phyloP scores from a whole-genome alignment of 2,329 filamentous ascomycete species.

The Phyllosticta citribraziliensis region DNA sequence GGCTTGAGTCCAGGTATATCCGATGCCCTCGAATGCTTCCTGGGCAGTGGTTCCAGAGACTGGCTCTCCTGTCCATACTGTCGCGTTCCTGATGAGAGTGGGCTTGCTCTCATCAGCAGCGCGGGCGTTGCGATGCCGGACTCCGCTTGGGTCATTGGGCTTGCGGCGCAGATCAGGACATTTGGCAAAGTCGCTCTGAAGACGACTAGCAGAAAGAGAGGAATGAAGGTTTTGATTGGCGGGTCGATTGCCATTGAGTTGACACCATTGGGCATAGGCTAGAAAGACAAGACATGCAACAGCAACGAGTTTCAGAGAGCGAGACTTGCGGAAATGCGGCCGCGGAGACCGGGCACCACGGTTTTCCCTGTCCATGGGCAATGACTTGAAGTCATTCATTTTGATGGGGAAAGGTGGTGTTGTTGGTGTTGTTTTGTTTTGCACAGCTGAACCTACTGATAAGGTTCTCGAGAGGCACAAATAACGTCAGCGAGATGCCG shows the following conservation, averaged over 20 bases:
- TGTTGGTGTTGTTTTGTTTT: not conserved
- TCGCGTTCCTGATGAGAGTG: constrained; percentile 56
- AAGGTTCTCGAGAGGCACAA: not conserved
- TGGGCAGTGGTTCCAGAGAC: constrained; percentile 40
- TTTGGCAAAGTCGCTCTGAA: constrained; percentile 45
- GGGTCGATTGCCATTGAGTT: constrained; percentile 14
- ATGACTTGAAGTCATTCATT: not conserved
- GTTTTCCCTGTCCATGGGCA: not conserved
- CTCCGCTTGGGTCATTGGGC: constrained; percentile 46
- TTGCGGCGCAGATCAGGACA: constrained; percentile 47
- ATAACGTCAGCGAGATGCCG: not conserved
- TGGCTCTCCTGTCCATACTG: constrained; percentile 57
- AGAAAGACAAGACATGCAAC: constrained; percentile 16
- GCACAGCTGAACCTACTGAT: not conserved
- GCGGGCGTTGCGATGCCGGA: constrained; percentile 50
- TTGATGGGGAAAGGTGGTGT: not conserved
- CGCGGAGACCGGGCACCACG: constrained; percentile 9
- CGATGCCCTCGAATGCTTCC: constrained; percentile 48
- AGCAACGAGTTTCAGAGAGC: constrained; percentile 13
- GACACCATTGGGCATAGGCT: constrained; percentile 12
- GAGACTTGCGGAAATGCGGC: constrained; percentile 15
- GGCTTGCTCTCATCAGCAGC: constrained; percentile 50
- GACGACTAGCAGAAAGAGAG: constrained; percentile 41
- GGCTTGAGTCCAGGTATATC: constrained; percentile 50
- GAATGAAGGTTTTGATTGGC: constrained; percentile 12